Percentiles rank a stretch among this genome's conserved stretches.
Conservation (phyloP, 768 basidiomycete species). For the Mycena metata region DNA sequence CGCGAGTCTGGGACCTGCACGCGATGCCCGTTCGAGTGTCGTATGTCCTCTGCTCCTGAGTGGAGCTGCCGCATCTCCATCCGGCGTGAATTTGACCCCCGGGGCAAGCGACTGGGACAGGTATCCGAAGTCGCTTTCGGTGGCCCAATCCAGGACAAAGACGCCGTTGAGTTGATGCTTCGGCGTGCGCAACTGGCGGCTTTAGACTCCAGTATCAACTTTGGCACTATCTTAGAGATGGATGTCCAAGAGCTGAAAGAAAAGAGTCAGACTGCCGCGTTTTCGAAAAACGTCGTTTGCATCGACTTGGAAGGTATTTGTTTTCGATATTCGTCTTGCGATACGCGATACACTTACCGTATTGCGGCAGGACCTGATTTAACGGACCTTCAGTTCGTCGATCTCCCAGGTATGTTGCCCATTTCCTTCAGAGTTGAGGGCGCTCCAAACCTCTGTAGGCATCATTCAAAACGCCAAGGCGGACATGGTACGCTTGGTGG, state of each 20-base stretch:
- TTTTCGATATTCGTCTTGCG: too few species aligned
- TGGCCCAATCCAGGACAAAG: slow-evolving; percentile 49
- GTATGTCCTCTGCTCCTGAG: slow-evolving; percentile 38
- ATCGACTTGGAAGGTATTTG: slow-evolving; percentile 57
- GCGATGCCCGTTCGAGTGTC: slow-evolving; percentile 55
- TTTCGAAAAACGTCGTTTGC: slow-evolving; percentile 58
- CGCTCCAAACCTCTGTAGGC: slow-evolving; percentile 46
- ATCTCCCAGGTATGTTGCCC: slow-evolving; percentile 51
- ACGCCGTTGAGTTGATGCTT: slow-evolving; percentile 56
- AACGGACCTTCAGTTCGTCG: slow-evolving; percentile 54
- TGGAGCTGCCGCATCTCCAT: slow-evolving; percentile 59
- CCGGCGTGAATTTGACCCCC: slow-evolving; percentile 49
- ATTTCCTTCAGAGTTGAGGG: neutral
- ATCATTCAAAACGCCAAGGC: slow-evolving; percentile 63
- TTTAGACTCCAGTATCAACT: slow-evolving; percentile 45
- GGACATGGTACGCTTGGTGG: slow-evolving; percentile 58
- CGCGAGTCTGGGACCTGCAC: slow-evolving; percentile 47
- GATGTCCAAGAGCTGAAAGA: slow-evolving; percentile 32
- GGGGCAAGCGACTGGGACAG: neutral
- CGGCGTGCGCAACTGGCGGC: slow-evolving; percentile 63
- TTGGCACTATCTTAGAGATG: slow-evolving; percentile 30
- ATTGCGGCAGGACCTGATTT: slow-evolving; percentile 41
- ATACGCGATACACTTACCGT: too few species aligned
- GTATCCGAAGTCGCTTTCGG: slow-evolving; percentile 35
- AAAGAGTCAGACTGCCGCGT: slow-evolving; percentile 34